Evolutionary conservation across 768 basidiomycete genomes (phyloP).

Genomic region (Clavulina sp.): DNA sequence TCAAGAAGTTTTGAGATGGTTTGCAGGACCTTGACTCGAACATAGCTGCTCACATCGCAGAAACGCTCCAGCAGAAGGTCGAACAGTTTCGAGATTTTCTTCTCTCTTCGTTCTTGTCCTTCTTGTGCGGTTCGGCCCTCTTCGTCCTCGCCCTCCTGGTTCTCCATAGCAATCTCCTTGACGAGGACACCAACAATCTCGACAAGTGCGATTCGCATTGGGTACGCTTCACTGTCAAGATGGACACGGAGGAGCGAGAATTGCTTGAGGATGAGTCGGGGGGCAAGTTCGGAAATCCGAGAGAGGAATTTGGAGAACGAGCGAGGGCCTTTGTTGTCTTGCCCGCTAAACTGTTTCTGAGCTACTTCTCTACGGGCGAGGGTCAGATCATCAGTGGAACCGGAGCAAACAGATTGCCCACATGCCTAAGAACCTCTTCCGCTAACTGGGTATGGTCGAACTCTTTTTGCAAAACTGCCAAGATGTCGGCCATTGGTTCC

Average conservation of each 20-base stretch:
- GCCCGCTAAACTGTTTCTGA: constrained; percentile 51
- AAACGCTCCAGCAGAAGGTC: constrained; percentile 74
- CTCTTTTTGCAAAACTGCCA: constrained; percentile 60
- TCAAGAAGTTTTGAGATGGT: constrained; percentile 66
- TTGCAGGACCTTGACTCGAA: constrained; percentile 71
- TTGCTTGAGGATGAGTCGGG: constrained; percentile 73
- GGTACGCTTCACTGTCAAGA: constrained; percentile 90
- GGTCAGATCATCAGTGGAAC: neutral
- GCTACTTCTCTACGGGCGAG: constrained; percentile 49
- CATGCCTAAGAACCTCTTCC: constrained; percentile 62
- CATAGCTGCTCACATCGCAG: constrained; percentile 77
- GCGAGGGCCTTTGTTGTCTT: constrained; percentile 76
- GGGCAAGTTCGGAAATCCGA: constrained; percentile 59
- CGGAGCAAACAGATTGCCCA: neutral
- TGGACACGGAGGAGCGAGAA: constrained; percentile 70
- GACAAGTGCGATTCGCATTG: constrained; percentile 88
- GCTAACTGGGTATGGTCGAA: constrained; percentile 80
- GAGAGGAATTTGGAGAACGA: constrained; percentile 75
- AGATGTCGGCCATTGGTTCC: constrained; percentile 84
- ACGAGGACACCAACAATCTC: constrained; percentile 81
- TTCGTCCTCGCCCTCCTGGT: constrained; percentile 18
- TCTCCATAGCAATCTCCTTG: constrained; percentile 47
- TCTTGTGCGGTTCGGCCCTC: neutral
- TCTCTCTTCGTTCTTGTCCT: constrained; percentile 4
- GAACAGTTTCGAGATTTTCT: constrained; percentile 56